Conservation (phyloP, 2,329 filamentous ascomycete species). For the Colletotrichum neosansevieriae region DNA sequence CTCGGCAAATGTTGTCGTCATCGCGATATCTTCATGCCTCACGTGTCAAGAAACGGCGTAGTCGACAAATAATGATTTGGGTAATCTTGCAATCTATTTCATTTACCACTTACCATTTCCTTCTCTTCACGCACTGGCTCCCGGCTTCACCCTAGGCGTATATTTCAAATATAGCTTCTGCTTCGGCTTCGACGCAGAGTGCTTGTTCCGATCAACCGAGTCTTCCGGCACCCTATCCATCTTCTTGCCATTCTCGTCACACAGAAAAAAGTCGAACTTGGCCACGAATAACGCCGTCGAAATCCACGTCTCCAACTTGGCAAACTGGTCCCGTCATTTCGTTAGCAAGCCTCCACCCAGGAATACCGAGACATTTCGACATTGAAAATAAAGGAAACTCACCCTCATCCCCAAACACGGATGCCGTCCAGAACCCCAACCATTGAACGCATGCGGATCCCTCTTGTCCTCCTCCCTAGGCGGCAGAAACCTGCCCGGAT, state of each 20-base stretch:
- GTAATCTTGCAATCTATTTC: background rate
- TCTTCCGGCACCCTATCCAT: constrained; percentile 44
- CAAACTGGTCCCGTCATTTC: constrained; percentile 51
- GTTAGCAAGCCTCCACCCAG: constrained; percentile 23
- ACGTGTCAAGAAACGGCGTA: background rate
- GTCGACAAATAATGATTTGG: background rate
- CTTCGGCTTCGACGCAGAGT: constrained; percentile 55
- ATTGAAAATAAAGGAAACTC: constrained; percentile 33
- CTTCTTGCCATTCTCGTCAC: constrained; percentile 53
- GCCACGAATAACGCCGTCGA: constrained; percentile 63
- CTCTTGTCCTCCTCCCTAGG: constrained; percentile 60
- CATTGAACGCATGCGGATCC: constrained; percentile 46
- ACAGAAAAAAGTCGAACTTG: constrained; percentile 59
- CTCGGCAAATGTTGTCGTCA: background rate
- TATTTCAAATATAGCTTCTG: constrained; percentile 52
- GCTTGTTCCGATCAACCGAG: constrained; percentile 50
- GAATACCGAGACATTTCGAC: background rate
- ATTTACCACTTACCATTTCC: background rate
- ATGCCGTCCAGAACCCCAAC: constrained; percentile 53
- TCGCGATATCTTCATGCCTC: too few relatives aligned
- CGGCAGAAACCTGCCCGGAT: constrained; percentile 61
- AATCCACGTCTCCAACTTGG: constrained; percentile 65
- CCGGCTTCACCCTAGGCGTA: constrained; percentile 33
- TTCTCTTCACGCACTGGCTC: background rate
- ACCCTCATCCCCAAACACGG: constrained; percentile 47